Evolutionary conservation across 306 rosid genomes (phyloP).

Genomic region (Cucumis cinereus): DNA sequence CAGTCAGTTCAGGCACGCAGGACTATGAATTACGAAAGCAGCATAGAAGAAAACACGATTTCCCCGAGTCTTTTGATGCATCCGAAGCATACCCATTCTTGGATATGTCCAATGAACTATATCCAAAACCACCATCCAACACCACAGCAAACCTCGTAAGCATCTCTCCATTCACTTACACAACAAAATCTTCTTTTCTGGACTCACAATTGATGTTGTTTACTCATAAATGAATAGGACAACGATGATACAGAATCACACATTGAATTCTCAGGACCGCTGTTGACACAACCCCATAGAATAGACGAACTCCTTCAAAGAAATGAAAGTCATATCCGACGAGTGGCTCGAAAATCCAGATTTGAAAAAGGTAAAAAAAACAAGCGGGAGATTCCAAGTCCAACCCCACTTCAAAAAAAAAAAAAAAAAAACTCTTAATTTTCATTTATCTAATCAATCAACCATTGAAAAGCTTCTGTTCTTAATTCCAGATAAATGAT

Average conservation of each 20-base stretch:
- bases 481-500: slow-evolving; percentile 26
- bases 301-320: slow-evolving; percentile 33
- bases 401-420: slow-evolving; percentile 4
- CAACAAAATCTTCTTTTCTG: background rate
- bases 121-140: slow-evolving; percentile 15
- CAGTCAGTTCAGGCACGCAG: slow-evolving; percentile 9
- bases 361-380: slow-evolving; percentile 59
- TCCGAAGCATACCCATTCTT: slow-evolving; percentile 24
- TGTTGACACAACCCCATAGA: slow-evolving; percentile 19
- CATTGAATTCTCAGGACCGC: slow-evolving; percentile 39
- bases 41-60: slow-evolving; percentile 14
- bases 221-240: slow-evolving; percentile 21
- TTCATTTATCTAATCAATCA: background rate
- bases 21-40: slow-evolving; percentile 13
- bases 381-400: background rate
- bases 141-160: slow-evolving; percentile 22
- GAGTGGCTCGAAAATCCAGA: slow-evolving; percentile 51
- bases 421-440: background rate
- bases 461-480: background rate
- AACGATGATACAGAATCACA: slow-evolving; percentile 16
- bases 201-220: background rate
- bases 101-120: slow-evolving; percentile 22
- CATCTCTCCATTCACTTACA: background rate
- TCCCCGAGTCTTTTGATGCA: slow-evolving; percentile 31
- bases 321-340: slow-evolving; percentile 43